phyloP scores from a whole-genome alignment of 2,329 filamentous ascomycete species.

The Penicillium sp. region DNA sequence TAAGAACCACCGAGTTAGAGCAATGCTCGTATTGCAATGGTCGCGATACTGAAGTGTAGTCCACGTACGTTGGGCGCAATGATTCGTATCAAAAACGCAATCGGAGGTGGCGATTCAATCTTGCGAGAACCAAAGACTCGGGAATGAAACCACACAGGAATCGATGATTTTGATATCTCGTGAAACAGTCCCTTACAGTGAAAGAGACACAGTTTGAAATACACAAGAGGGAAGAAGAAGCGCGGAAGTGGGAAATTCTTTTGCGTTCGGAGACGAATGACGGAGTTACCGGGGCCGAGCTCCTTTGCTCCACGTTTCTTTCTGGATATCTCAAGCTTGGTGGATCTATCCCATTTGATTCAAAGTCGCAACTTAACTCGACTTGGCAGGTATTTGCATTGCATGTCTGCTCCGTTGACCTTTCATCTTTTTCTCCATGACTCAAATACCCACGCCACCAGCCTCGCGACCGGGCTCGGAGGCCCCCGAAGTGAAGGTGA shows the following conservation, averaged over 20 bases:
- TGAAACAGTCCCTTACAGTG: neutral
- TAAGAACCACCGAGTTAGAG: neutral
- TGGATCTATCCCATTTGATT: neutral
- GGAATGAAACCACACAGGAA: neutral
- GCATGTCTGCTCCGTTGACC: neutral
- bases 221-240: constrained; percentile 7
- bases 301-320: constrained; percentile 13
- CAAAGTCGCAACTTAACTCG: neutral
- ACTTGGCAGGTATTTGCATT: neutral
- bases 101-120: constrained; percentile 14
- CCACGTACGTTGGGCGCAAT: constrained; percentile 4
- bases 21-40: neutral
- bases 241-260: constrained; percentile 31
- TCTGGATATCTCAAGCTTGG: constrained; percentile 3
- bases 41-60: neutral
- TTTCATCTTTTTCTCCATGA: constrained; percentile 15
- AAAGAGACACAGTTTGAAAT: neutral
- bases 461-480: constrained; percentile 26
- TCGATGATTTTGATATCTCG: neutral
- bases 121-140: neutral
- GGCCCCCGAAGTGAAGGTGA: constrained; percentile 16
- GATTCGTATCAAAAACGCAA: constrained; percentile 1
- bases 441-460: constrained; percentile 31
- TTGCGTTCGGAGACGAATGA: constrained; percentile 28
- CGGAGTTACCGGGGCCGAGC: constrained; percentile 33